Base-by-base conservation (phyloP, 2,329 filamentous ascomycete species). In the Pestalotiopsis sp. region DNA sequence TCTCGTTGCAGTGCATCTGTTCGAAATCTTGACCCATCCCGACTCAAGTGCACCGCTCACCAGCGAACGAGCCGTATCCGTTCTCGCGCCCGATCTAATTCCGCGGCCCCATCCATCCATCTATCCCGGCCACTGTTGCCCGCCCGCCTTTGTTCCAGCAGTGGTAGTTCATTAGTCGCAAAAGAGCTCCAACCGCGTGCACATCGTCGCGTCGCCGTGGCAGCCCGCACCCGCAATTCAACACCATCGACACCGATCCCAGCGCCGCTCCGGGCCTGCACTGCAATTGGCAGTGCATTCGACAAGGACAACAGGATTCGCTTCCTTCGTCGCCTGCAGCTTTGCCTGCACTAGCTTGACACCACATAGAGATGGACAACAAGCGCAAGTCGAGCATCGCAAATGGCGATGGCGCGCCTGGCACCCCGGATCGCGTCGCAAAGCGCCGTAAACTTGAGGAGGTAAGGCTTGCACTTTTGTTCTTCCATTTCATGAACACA, bases 391-490 rank as follows among this genome's bases (percentile, higher is more conserved):
- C 85, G 49, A 78, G 78, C 70, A 77, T 78, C 73, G 76, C 77
- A 65, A 84, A 84, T 75, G 83, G 83, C 70, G 81, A 81, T 68
- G 70, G 77, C 65, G 79, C 64, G 38, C 72, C 80, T 61, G 86
- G 88, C 68, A 78, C 79, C 68, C 83, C 85, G 66, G 86, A 89
- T 73, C 85, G 87, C 75, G 83, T 84, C 67, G 80, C 84, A 6
- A 90, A 90, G 81, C 83, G 87, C 74, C 85, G 85, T 78, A 89
- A 83, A 77, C 81, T 80, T 74, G 82, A 81, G 76, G 85, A 84
- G 78, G 87, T 86, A 80, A 77, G 80, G 77, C 72, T 14, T 49
- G 31, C 6, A 36, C 31, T 36, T 36, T 36, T 36, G 27, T 27
- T 38, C 2, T 36, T n/a, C 20, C 7, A 23, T 57, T 56, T 31